Evolutionary conservation across 75 land plant genomes (phyloP), one percentile per base, ranked within the genome.

Genomic region (Cryptomeria japonica): DNA sequence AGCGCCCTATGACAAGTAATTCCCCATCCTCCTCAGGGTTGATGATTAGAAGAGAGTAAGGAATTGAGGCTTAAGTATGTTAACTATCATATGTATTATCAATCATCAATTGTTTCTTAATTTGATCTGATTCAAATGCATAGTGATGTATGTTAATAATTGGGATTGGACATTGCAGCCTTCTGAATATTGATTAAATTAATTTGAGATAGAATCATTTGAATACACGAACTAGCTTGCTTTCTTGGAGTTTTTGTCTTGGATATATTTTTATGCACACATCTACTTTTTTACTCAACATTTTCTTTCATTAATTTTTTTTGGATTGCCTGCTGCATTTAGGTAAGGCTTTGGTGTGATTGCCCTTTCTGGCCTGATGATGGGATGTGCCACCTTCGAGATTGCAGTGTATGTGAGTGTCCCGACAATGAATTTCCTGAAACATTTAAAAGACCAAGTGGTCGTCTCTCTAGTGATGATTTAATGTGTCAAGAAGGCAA

Each of bases 331-430:
- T 76, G 38, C 34, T 36, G 18, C 38, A 76, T 36, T 3, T 80
- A 95, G 96, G 97, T 87, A 56, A 96, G 94, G 88, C 88, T 98
- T 80, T 98, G 97, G 97, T 98, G 99, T 90, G 96, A 98, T 83
- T 98, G 99, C 88, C 98, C 98, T 41, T 98, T 96, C 88, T 98
- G 99, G 99, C 98, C 95, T 13, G 98, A 98, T 83, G 99, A 98
- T 90, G 98, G 99, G 9, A 94, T 96, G 98, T 98, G 99, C 93
- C 93, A 89, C 51, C 89, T 96, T 83, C 94, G 99, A 25, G 99
- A 98, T 87, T 98, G 99, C 83, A 95, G 97, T 89, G 99, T 98
- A 39, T 96, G 99, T 90, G 99, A 98, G 87, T 98, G 99, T 85
- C 97, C 98, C 47, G 98, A 96, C 44, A 91, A 88, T 89, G 99